Evolutionary conservation across 2,329 filamentous ascomycete species (phyloP).

Genomic region (Aspergillus clavatus): DNA sequence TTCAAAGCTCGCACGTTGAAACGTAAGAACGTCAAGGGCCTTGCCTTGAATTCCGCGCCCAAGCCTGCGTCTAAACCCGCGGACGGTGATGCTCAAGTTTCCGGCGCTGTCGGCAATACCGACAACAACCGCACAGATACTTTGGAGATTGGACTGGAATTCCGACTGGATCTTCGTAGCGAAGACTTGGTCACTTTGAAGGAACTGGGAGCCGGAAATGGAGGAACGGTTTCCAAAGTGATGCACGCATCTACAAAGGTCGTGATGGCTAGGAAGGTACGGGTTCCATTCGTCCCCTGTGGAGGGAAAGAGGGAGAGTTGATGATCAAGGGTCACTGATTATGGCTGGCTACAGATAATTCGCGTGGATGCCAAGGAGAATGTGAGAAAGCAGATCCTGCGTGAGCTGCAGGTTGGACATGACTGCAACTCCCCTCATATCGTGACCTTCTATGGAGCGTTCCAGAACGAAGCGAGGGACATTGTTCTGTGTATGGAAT

Average conservation of each 20-base stretch:
- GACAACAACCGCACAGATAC: constrained; percentile 62
- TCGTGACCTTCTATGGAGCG: constrained; percentile 95
- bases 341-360: constrained; percentile 67
- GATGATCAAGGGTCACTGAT: constrained; percentile 8
- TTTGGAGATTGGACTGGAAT: constrained; percentile 95
- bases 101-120: constrained; percentile 54
- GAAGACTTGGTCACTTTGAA: constrained; percentile 91
- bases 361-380: constrained; percentile 95
- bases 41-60: constrained; percentile 77
- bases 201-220: constrained; percentile 92
- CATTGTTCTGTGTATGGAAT: constrained; percentile 99
- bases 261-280: constrained; percentile 95
- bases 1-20: constrained; percentile 78
- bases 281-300: constrained; percentile 10
- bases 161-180: constrained; percentile 84
- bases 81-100: constrained; percentile 62
- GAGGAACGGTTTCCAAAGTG: constrained; percentile 97
- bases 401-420: constrained; percentile 98
- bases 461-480: constrained; percentile 96
- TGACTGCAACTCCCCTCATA: constrained; percentile 92
- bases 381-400: constrained; percentile 94
- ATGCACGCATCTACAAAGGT: constrained; percentile 91
- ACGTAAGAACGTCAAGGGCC: constrained; percentile 97
- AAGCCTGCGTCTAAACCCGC: constrained; percentile 65
- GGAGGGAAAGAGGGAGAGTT: not conserved